Percentiles rank a stretch among this genome's conserved stretches.
Evolutionary conservation across 768 basidiomycete species (phyloP).

Genomic region (Porpolomopsis calyptriformis): DNA sequence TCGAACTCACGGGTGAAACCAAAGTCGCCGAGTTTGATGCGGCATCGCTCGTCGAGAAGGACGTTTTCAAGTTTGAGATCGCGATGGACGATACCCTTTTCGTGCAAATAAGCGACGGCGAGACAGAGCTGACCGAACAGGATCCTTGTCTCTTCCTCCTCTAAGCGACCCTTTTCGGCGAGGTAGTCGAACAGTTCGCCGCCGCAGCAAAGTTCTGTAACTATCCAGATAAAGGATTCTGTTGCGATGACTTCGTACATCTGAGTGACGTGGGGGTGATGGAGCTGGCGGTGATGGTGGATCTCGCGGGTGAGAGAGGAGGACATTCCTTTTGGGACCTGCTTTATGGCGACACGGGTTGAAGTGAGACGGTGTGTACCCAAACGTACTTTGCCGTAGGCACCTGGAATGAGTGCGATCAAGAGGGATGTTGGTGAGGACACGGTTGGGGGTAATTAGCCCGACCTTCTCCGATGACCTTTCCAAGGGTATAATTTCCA

Average conservation of each 20-base stretch:
- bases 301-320: conserved; percentile 91
- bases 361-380: conserved; percentile 90
- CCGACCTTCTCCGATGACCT: conserved; percentile 90
- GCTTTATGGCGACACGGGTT: conserved; percentile 91
- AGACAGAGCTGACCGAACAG: conserved; percentile 96
- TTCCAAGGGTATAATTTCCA: conserved; percentile 89
- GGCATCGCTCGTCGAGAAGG: conserved; percentile 78
- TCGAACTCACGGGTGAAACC: conserved; percentile 93
- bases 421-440: not conserved
- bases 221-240: conserved; percentile 91
- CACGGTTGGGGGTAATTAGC: conserved; percentile 9
- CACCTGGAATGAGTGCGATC: conserved; percentile 38
- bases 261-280: conserved; percentile 91
- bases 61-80: conserved; percentile 97
- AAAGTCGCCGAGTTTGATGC: conserved; percentile 90
- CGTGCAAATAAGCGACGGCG: conserved; percentile 87
- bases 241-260: conserved; percentile 98
- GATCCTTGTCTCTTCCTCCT: conserved; percentile 72
- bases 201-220: conserved; percentile 92
- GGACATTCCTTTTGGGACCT: conserved; percentile 91
- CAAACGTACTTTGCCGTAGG: conserved; percentile 92
- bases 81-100: conserved; percentile 88
- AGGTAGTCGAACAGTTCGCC: conserved; percentile 98
- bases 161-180: conserved; percentile 82
- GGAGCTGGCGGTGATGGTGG: conserved; percentile 94